Conservation (phyloP, 2,329 filamentous ascomycete genomes). For the Thelonectria rubi region DNA sequence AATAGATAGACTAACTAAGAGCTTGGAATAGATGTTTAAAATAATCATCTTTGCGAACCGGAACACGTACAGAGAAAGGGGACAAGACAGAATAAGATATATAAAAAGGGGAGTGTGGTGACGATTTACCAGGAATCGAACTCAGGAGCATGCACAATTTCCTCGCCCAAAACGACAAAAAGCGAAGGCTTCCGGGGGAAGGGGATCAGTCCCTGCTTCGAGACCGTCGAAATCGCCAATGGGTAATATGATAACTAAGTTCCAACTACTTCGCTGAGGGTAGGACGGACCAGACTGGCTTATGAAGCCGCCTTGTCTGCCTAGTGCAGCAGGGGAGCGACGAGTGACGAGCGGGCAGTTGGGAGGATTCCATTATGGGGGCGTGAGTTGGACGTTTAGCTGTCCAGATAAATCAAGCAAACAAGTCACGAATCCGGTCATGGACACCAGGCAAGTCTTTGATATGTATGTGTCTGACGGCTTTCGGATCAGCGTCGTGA, state of each 20-base stretch:
- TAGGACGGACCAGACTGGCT: neutral
- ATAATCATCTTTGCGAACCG: neutral
- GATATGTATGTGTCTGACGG: no score
- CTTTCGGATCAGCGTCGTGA: no score
- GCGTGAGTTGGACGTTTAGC: no score
- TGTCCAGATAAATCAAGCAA: no score
- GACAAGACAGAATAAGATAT: neutral
- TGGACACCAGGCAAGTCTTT: no score
- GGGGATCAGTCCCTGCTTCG: neutral
- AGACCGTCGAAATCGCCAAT: neutral
- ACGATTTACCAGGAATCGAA: neutral
- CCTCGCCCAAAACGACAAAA: conserved; percentile 12
- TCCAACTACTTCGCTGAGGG: conserved; percentile 5
- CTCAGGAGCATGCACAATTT: neutral
- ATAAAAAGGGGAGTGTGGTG: neutral
- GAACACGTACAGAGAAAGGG: neutral
- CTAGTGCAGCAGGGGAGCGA: no score
- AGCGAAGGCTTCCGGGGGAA: conserved; percentile 11
- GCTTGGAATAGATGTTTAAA: neutral
- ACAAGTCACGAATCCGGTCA: no score
- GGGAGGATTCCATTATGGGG: no score
- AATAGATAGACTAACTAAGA: neutral
- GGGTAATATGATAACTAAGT: neutral
- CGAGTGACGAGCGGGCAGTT: no score
- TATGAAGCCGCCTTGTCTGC: no score